phyloP scores from a whole-genome alignment of 345 rosid species.

The Jatropha curcas region DNA sequence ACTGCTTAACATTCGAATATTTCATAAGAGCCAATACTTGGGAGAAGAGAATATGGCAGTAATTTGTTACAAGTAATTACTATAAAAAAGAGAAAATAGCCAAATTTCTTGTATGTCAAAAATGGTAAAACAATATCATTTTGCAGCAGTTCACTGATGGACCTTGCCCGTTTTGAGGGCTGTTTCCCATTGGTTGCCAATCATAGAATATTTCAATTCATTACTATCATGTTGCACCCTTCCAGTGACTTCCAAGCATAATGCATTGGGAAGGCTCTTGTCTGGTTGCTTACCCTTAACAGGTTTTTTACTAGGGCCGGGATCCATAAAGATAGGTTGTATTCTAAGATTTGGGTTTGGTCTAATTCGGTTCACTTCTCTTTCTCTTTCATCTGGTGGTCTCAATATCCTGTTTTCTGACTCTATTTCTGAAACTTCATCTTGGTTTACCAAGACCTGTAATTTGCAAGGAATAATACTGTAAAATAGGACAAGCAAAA shows the following conservation, averaged over 20 bases:
- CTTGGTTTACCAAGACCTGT: slow-evolving; percentile 81
- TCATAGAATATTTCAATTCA: slow-evolving; percentile 51
- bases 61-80: too few relatives aligned
- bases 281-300: slow-evolving; percentile 45
- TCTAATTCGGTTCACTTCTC: slow-evolving; percentile 66
- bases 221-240: slow-evolving; percentile 89
- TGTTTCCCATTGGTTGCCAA: slow-evolving; percentile 31
- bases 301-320: slow-evolving; percentile 53
- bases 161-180: slow-evolving; percentile 15
- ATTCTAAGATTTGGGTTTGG: slow-evolving; percentile 69
- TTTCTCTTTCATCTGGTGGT: slow-evolving; percentile 49
- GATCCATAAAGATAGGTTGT: slow-evolving; percentile 74
- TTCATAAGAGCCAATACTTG: not conserved
- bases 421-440: slow-evolving; percentile 65
- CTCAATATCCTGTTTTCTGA: slow-evolving; percentile 59
- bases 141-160: slow-evolving; percentile 21
- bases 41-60: not conserved
- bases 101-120: not conserved
- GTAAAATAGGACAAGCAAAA: not conserved
- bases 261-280: slow-evolving; percentile 46
- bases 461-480: not conserved
- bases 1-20: too few relatives aligned
- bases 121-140: not conserved
- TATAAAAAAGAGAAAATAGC: not conserved
- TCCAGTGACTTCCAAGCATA: slow-evolving; percentile 80